Evolutionary conservation across 768 basidiomycete species (phyloP).

Genomic region (Kwoniella europaea): DNA sequence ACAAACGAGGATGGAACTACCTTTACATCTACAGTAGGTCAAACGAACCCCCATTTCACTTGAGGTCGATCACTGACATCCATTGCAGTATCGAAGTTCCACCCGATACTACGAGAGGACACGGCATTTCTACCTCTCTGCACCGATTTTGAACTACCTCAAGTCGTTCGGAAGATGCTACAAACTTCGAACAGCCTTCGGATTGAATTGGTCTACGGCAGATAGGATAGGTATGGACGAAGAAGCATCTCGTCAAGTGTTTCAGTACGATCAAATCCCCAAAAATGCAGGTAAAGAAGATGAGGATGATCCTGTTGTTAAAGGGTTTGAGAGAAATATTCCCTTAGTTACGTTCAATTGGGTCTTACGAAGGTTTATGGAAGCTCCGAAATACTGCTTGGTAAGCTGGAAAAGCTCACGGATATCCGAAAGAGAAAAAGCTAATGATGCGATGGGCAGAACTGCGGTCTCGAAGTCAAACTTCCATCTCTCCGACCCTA

Average conservation of each 20-base stretch:
- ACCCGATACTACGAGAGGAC: constrained; percentile 20
- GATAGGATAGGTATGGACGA: constrained; percentile 39
- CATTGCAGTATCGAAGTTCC: too few species aligned
- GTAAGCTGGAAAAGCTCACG: constrained; percentile 12
- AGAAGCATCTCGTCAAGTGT: constrained; percentile 18
- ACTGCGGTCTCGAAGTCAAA: constrained; percentile 37
- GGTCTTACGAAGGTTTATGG: too few species aligned
- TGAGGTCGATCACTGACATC: too few species aligned
- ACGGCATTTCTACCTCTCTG: constrained; percentile 36
- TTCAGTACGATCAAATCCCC: constrained; percentile 6
- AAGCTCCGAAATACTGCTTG: too few species aligned
- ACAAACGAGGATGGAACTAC: too few species aligned
- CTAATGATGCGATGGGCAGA: constrained; percentile 11
- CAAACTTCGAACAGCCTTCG: constrained; percentile 31
- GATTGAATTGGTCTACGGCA: constrained; percentile 29
- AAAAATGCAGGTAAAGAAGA: constrained; percentile 14
- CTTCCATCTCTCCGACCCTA: constrained; percentile 39
- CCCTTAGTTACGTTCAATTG: too few species aligned
- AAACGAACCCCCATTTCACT: too few species aligned
- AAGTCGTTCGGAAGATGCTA: constrained; percentile 31
- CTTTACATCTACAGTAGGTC: too few species aligned
- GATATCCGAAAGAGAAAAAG: neutral
- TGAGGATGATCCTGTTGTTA: constrained; percentile 29
- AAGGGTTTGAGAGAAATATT: constrained; percentile 34
- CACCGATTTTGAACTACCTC: constrained; percentile 30